These are phyloP conservation scores for Ambrosia artemisiifolia DNA, from an alignment of 129 eudicot genomes.

Conservation along the genomic window DNA sequence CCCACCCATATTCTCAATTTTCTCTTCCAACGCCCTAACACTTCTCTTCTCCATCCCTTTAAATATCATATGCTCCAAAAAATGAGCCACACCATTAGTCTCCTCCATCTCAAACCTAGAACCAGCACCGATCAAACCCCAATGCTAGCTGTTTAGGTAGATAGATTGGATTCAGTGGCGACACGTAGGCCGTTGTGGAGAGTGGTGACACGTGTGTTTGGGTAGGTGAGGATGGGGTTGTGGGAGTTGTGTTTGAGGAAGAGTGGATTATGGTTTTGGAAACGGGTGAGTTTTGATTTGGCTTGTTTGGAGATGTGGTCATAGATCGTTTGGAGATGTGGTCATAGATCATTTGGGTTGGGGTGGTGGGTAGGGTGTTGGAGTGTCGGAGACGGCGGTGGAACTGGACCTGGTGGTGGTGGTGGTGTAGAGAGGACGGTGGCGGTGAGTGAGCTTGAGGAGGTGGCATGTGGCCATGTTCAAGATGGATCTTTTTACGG, in stretches of 20 bases:
- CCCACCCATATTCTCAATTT: conserved; percentile 98
- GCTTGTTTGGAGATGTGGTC: no score
- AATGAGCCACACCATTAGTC: conserved; percentile 81
- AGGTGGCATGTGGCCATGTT: conserved; percentile 61
- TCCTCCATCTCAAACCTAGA: conserved; percentile 75
- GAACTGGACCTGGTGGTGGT: conserved; percentile 24
- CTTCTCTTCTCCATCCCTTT: conserved; percentile 67
- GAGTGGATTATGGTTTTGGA: conserved; percentile 57
- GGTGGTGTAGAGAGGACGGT: conserved; percentile 17
- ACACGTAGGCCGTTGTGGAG: conserved; percentile 88
- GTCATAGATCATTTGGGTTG: conserved; percentile 80
- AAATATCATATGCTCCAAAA: conserved; percentile 82
- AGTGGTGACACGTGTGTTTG: conserved; percentile 73
- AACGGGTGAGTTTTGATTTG: conserved; percentile 53
- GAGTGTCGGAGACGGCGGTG: conserved; percentile 23
- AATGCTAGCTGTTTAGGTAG: conserved; percentile 68
- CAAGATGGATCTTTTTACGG: no score
- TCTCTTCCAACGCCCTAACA: conserved; percentile 66
- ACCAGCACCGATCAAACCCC: conserved; percentile 92
- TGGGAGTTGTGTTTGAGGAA: conserved; percentile 76
- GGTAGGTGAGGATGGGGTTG: conserved; percentile 62
- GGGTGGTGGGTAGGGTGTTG: conserved; percentile 56
- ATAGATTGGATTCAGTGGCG: conserved; percentile 78
- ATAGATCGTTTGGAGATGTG: no score
- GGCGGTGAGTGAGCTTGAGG: conserved; percentile 47